Percentiles rank a stretch among this genome's conserved stretches.
These are phyloP conservation scores for Scleromitrula shiraiana DNA, from an alignment of 2,329 filamentous ascomycete genomes.

Conservation along the genomic window DNA sequence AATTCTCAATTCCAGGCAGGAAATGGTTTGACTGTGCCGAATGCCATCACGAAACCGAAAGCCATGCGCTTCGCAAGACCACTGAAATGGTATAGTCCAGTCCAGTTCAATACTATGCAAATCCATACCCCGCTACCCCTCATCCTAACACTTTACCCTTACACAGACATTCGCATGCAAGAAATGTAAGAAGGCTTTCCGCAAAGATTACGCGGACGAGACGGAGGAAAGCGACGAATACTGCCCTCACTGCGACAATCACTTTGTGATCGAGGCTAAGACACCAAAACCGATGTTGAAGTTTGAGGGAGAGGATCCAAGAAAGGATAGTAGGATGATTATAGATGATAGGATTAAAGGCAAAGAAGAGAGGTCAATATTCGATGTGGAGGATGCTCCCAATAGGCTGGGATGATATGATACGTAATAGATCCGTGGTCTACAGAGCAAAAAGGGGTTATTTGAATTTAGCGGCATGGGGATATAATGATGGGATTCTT, in stretches of 20 bases:
- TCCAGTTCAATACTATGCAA: no score
- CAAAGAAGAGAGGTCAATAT: conserved; percentile 56
- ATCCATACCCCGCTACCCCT: conserved; percentile 4
- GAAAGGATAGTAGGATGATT: conserved; percentile 83
- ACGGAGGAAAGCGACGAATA: conserved; percentile 98
- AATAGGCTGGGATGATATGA: conserved; percentile 62
- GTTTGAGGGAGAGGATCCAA: conserved; percentile 84
- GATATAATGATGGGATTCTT: no score
- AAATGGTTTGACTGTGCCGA: conserved; percentile 99
- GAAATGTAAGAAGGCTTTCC: conserved; percentile 97
- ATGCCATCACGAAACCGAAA: conserved; percentile 78
- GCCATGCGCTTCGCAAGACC: conserved; percentile 66
- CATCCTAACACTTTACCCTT: background rate
- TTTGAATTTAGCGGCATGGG: conserved; percentile 29
- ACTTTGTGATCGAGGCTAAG: conserved; percentile 86
- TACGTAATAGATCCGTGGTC: background rate
- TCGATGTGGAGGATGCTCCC: conserved; percentile 67
- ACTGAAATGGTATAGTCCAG: conserved; percentile 62
- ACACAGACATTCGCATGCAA: conserved; percentile 79
- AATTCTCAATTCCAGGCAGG: conserved; percentile 46
- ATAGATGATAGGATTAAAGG: conserved; percentile 72
- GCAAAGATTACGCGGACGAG: conserved; percentile 74
- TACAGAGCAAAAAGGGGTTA: background rate
- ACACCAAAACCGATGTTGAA: conserved; percentile 76
- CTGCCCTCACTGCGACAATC: conserved; percentile 98